phyloP scores from a whole-genome alignment of 768 basidiomycete species.

The Sistotremastrum niveocremeum region DNA sequence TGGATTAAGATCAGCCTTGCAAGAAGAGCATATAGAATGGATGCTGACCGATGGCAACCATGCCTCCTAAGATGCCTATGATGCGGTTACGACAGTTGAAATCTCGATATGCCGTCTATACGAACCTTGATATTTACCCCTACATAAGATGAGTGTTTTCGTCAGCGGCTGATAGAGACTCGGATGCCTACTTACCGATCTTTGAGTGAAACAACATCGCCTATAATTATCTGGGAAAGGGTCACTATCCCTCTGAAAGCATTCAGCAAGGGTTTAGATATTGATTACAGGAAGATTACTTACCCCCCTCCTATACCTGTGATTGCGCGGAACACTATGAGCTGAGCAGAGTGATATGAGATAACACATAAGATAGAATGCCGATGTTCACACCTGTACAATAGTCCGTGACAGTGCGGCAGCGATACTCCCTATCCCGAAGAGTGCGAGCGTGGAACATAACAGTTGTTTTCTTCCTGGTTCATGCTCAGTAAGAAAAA shows the following conservation, averaged over 20 bases:
- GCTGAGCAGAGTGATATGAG: slow-evolving; percentile 15
- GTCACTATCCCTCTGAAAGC: slow-evolving; percentile 41
- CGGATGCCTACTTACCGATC: slow-evolving; percentile 30
- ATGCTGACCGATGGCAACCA: slow-evolving; percentile 16
- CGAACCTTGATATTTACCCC: slow-evolving; percentile 56
- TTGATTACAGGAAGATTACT: no score
- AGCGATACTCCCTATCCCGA: slow-evolving; percentile 50
- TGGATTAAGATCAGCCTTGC: no score
- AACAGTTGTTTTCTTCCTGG: slow-evolving; percentile 43
- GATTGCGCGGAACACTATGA: slow-evolving; percentile 57
- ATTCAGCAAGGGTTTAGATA: no score
- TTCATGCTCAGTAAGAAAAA: slow-evolving; percentile 7
- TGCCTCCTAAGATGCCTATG: slow-evolving; percentile 42
- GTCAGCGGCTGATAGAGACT: background rate
- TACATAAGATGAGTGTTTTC: slow-evolving; percentile 11
- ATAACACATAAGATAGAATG: no score
- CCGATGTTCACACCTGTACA: slow-evolving; percentile 10
- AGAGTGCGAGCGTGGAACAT: slow-evolving; percentile 43
- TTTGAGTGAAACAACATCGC: slow-evolving; percentile 58
- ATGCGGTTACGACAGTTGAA: no score
- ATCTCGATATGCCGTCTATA: no score
- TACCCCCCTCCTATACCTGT: slow-evolving; percentile 51
- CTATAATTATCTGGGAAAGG: slow-evolving; percentile 57
- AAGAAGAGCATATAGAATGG: slow-evolving; percentile 25
- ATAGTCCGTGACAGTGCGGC: slow-evolving; percentile 57